Base-by-base conservation (phyloP, 2,329 filamentous ascomycete species). In the Diaporthe nobilis region DNA sequence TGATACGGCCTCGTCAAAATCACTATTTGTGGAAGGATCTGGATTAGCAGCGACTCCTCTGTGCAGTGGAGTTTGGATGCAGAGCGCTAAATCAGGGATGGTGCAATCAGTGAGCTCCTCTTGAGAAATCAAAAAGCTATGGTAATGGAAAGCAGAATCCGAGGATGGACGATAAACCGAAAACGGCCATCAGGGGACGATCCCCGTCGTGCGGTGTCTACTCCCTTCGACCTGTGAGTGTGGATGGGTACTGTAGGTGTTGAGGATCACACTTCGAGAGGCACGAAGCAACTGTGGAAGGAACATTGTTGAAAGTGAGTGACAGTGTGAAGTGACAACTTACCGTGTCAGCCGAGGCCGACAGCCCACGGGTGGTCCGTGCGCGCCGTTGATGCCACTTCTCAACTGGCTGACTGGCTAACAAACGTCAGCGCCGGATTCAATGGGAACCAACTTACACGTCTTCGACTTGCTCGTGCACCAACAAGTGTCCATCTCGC, bases 341-440 rank as follows among this genome's bases (percentile, higher is more conserved):
- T 42, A n/a, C 31, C 12, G 25, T 72, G 42, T 31, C 67, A 34
- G 51, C 70, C 57, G 42, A 39, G 55, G 70, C 57, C 51, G 34
- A n/a, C 42, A 49, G 25, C 17, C 6, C 37, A 1, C 22, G 12
- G 17, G 6, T 60, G 71, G 71, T 44, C 71, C 58, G 71, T 73
- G 71, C 71, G 17, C 44, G 22, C 5, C 37, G 71, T 65, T 73
- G 71, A 73, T 65, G 71, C 82, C 79, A 82, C 80, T 80, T 77
- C 78, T 55, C 51, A 44, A 44, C 39, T 73, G 49, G 20, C 53
- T 42, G 25, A n/a, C 13, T 37, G 57, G 55, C 34, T 25, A 67
- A 53, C 65, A 61, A 72, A 74, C 71, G 73, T 72, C 68, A 78
- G 71, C 74, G 70, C 72, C 60, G 73, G 72, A 60, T 31, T 34